Evolutionary conservation across 441 rosid genomes (phyloP).

Genomic region (Gossypium aridum): DNA sequence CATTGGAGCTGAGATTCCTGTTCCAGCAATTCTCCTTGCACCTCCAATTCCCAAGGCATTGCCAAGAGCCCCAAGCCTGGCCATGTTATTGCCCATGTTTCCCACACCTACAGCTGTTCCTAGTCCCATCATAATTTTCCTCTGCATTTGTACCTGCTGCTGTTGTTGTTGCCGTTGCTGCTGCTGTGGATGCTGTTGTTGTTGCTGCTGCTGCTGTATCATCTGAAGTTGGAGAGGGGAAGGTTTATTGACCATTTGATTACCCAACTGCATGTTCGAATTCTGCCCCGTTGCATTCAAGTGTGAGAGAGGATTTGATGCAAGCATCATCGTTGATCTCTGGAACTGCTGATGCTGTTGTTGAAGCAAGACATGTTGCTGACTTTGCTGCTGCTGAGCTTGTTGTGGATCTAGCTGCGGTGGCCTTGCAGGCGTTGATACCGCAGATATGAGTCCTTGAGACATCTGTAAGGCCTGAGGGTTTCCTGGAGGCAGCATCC

Average conservation of each 20-base stretch:
- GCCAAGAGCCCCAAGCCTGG: constrained; percentile 57
- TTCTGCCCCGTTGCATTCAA: constrained; percentile 59
- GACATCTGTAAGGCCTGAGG: constrained; percentile 72
- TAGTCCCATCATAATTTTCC: constrained; percentile 69
- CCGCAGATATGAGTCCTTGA: constrained; percentile 59
- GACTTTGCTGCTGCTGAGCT: constrained; percentile 38
- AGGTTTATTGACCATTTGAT: constrained; percentile 67
- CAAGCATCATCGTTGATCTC: constrained; percentile 62
- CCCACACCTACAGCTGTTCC: constrained; percentile 62
- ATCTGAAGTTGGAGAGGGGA: constrained; percentile 66
- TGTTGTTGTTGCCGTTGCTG: constrained; percentile 27
- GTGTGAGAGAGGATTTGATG: constrained; percentile 57
- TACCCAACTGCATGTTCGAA: constrained; percentile 67
- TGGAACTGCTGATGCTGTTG: constrained; percentile 77
- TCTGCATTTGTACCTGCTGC: constrained; percentile 47
- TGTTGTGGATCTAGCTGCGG: constrained; percentile 60
- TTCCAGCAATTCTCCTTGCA: constrained; percentile 64
- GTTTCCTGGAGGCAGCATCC: constrained; percentile 76
- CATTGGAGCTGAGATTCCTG: constrained; percentile 76
- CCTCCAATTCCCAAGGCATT: constrained; percentile 62
- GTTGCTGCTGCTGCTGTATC: constrained; percentile 36
- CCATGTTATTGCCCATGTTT: constrained; percentile 58
- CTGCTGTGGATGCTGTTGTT: constrained; percentile 21
- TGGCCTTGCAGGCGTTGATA: constrained; percentile 58
- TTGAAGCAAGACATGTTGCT: constrained; percentile 52